phyloP scores from a whole-genome alignment of 1,284 basidiomycete genomes.

The Sanguinoderma infundibulare region DNA sequence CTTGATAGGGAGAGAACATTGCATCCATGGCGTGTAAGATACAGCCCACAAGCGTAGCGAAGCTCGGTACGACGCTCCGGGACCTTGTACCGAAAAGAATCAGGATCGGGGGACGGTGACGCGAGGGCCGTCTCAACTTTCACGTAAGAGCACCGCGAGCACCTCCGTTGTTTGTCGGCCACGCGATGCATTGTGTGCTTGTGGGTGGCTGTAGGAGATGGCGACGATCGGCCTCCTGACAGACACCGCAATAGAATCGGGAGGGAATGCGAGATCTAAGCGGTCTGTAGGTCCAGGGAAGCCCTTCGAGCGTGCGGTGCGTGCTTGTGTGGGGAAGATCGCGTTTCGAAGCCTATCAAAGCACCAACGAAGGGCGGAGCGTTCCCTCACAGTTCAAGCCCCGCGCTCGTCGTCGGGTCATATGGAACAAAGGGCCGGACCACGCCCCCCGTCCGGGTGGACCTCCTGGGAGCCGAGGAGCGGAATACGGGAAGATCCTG shows the following conservation, averaged over 20 bases:
- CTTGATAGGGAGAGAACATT: not conserved
- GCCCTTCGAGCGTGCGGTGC: not conserved
- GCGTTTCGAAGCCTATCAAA: constrained; percentile 7
- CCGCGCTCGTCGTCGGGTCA: constrained; percentile 14
- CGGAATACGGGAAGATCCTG: constrained; percentile 11
- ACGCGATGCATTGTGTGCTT: constrained; percentile 1
- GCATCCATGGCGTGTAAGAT: not conserved
- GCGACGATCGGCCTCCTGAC: constrained; percentile 5
- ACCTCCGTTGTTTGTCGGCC: not conserved
- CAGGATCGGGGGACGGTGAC: not conserved
- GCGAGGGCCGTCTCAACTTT: not conserved
- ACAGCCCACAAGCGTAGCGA: too few relatives aligned
- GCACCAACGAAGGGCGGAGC: constrained; percentile 13
- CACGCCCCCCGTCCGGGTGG: constrained; percentile 3
- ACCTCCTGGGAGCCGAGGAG: constrained; percentile 24
- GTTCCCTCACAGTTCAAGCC: constrained; percentile 3
- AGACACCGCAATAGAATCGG: not conserved
- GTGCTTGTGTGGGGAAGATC: not conserved
- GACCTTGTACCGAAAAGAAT: not conserved
- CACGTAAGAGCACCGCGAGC: not conserved
- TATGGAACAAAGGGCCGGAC: constrained; percentile 12
- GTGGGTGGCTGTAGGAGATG: constrained; percentile 9
- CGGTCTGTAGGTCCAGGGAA: constrained; percentile 14
- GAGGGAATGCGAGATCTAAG: not conserved
- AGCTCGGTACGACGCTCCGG: not conserved